Evolutionary conservation across 2,329 filamentous ascomycete species (phyloP), one percentile per base, ranked within the genome.

Genomic region (Colletotrichum magnum): DNA sequence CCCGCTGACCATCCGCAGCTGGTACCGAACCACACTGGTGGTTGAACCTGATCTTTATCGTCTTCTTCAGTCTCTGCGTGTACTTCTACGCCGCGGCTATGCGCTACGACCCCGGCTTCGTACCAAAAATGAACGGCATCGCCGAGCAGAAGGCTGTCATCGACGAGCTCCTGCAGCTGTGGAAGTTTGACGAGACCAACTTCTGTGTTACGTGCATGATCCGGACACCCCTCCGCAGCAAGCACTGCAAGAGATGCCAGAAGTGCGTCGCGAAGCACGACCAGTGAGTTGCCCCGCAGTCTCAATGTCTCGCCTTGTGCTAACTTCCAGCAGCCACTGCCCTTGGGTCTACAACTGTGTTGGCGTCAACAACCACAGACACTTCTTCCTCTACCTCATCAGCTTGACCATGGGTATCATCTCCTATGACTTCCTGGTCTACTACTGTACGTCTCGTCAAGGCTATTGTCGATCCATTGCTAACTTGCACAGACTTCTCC

Each of bases 311-410:
- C 32, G 9, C 28, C 54, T 18, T 6, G 3, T 21, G n/a, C 60
- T 36, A 7, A 56, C 50, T 6, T 13, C n/a, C 2, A 5, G 9
- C 64, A 97, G 94, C 77, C 96, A 99, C 78, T 99, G 96, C 77
- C 96, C 96, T 0, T 99, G 96, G 96, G 93, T 98, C 26, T 93
- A 97, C 82, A 98, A 98, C 80, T 99, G 96, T 76, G 89, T 99
- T 50, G 96, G 94, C 51, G 89, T 96, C 72, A 98, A 98, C 83
- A 99, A 98, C 79, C 93, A 98, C 77, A 91, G 96, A 15, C 95
- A 98, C 74, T 99, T 99, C 80, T 93, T 98, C 76, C 84, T 98
- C 58, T 99, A 98, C 78, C 88, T 99, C 18, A 83, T 97, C 50
- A 90, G 83, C 75, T 83, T 99, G 71, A 93, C 94, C 63, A 72